Percentiles rank a stretch among this genome's conserved stretches.
Conservation (phyloP, 805 yeast genomes). For the Pichia deserticola region DNA sequence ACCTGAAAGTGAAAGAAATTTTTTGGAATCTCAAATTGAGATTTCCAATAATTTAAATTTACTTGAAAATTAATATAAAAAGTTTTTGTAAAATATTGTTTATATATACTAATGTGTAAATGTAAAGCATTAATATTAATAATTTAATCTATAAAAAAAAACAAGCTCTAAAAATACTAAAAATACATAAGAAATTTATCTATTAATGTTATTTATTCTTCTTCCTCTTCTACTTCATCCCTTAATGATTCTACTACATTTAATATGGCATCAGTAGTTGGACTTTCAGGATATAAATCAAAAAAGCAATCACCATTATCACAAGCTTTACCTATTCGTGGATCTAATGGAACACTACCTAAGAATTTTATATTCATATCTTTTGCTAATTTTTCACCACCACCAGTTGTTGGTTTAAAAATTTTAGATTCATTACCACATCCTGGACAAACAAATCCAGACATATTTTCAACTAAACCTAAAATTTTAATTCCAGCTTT, state of each 20-base stretch:
- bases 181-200: too few species aligned
- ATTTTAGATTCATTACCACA: conserved; percentile 88
- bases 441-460: conserved; percentile 95
- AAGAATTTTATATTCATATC: conserved; percentile 73
- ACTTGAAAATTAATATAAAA: background rate
- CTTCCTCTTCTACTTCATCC: conserved; percentile 6
- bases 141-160: too few species aligned
- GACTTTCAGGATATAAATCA: conserved; percentile 82
- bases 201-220: background rate
- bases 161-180: too few species aligned
- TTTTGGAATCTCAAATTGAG: conserved; percentile 14
- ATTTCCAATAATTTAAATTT: background rate
- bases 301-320: conserved; percentile 81
- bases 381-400: conserved; percentile 77
- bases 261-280: conserved; percentile 80
- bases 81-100: too few species aligned
- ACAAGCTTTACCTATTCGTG: conserved; percentile 84
- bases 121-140: background rate
- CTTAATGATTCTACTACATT: conserved; percentile 58
- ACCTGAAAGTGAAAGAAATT: conserved; percentile 39
- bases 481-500: conserved; percentile 82
- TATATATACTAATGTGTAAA: background rate
- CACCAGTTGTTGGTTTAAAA: conserved; percentile 94
- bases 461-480: conserved; percentile 95
- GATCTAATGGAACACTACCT: conserved; percentile 94